These are phyloP conservation scores for Sphenostylis stenocarpa DNA, from an alignment of 306 rosid genomes.

Conservation along the genomic window DNA sequence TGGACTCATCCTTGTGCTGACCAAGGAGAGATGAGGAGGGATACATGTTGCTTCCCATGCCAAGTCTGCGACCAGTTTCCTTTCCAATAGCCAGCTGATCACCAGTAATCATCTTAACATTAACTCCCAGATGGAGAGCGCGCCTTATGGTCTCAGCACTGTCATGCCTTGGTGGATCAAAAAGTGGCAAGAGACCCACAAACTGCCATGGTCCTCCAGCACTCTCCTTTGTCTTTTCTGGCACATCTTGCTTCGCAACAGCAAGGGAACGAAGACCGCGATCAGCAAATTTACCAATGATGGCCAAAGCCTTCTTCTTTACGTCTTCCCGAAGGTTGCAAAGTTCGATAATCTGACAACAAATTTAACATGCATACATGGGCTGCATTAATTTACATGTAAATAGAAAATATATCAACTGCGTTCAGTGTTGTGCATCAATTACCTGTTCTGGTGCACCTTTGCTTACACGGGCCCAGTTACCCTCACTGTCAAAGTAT, in stretches of 20 bases:
- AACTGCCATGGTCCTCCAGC: conserved; percentile 78
- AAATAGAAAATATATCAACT: no score
- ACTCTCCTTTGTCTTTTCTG: conserved; percentile 72
- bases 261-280: conserved; percentile 94
- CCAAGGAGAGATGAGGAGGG: conserved; percentile 96
- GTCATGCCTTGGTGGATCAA: conserved; percentile 95
- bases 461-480: conserved; percentile 87
- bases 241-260: conserved; percentile 59
- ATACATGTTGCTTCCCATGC: conserved; percentile 98
- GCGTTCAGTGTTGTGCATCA: not conserved
- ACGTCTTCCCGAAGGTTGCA: conserved; percentile 64
- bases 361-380: not conserved
- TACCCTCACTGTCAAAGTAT: conserved; percentile 60
- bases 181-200: conserved; percentile 88
- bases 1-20: conserved; percentile 58
- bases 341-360: conserved; percentile 70
- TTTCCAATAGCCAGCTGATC: conserved; percentile 93
- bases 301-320: conserved; percentile 65
- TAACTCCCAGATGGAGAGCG: conserved; percentile 82
- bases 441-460: conserved; percentile 95
- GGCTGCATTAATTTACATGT: not conserved
- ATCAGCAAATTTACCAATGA: conserved; percentile 83
- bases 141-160: conserved; percentile 91
- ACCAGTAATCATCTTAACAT: conserved; percentile 95
- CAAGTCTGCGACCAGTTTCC: conserved; percentile 93